These are phyloP conservation scores for Tuber calosporum DNA, from an alignment of 495 filamentous ascomycete species.

Conservation along the genomic window DNA sequence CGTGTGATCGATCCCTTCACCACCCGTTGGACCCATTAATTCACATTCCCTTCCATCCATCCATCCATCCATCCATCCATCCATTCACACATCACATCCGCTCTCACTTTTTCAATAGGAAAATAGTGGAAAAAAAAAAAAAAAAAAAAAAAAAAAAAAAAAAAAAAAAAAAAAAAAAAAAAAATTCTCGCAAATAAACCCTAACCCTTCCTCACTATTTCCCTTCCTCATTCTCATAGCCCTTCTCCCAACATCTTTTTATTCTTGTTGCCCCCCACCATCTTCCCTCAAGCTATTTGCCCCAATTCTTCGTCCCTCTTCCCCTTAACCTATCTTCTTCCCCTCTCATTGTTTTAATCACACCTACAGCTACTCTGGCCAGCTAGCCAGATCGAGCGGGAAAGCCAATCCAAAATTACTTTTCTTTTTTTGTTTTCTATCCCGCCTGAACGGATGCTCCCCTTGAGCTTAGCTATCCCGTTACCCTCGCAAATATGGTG, in stretches of 20 bases:
- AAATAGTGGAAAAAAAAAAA: slow-evolving; percentile 17
- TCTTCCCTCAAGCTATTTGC: background rate
- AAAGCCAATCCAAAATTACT: background rate
- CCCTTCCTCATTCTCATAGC: background rate
- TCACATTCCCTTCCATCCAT: slow-evolving; percentile 16
- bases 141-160: slow-evolving; percentile 28
- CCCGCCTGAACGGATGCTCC: background rate
- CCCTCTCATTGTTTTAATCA: background rate
- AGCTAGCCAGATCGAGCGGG: background rate
- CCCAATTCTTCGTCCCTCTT: background rate
- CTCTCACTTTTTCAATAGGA: background rate
- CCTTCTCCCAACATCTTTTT: slow-evolving; percentile 1
- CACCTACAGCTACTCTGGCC: background rate
- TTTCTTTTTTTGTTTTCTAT: background rate
- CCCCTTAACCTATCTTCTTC: background rate
- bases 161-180: slow-evolving; percentile 15
- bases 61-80: background rate
- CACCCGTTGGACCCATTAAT: background rate
- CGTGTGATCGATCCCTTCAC: slow-evolving; percentile 1
- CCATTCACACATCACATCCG: background rate
- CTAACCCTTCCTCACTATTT: slow-evolving; percentile 10
- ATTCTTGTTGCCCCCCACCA: slow-evolving; percentile 2
- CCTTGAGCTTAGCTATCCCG: background rate
- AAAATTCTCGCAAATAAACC: slow-evolving; percentile 9
- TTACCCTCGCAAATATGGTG: slow-evolving; percentile 14